Evolutionary conservation across 1,284 basidiomycete genomes (phyloP).

Genomic region (Coniophora puteana): DNA sequence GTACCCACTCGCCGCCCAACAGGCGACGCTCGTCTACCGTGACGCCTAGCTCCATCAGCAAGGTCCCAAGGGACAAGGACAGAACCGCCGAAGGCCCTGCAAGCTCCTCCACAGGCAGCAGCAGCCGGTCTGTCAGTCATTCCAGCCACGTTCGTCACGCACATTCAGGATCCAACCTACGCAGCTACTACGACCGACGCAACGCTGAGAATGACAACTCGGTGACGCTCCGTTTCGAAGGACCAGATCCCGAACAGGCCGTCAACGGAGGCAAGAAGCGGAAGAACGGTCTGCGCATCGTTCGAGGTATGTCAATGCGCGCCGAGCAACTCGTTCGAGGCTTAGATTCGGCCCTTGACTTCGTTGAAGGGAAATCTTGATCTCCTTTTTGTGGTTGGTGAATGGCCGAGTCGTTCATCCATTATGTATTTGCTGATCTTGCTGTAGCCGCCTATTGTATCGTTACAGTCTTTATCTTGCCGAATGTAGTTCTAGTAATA

Average conservation of each 20-base stretch:
- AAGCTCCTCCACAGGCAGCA: slow-evolving; percentile 4
- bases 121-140: no score
- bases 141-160: slow-evolving; percentile 15
- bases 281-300: slow-evolving; percentile 19
- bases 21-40: slow-evolving; percentile 26
- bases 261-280: slow-evolving; percentile 21
- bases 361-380: slow-evolving; percentile 34
- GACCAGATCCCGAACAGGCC: slow-evolving; percentile 6
- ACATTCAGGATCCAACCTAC: slow-evolving; percentile 26
- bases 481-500: not conserved
- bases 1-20: slow-evolving; percentile 2
- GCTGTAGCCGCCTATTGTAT: slow-evolving; percentile 4
- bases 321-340: slow-evolving; percentile 38
- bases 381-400: not conserved
- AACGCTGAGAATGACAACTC: slow-evolving; percentile 7
- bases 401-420: no score
- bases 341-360: slow-evolving; percentile 46
- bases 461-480: slow-evolving; percentile 2
- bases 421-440: not conserved
- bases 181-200: slow-evolving; percentile 1
- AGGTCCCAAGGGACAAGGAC: slow-evolving; percentile 8
- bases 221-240: slow-evolving; percentile 6
- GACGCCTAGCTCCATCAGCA: slow-evolving; percentile 8
- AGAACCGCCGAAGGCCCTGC: slow-evolving; percentile 6
- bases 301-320: slow-evolving; percentile 29